Conservation (phyloP, 192 early-diverging fungal species). For the Umbelopsis sp. region DNA sequence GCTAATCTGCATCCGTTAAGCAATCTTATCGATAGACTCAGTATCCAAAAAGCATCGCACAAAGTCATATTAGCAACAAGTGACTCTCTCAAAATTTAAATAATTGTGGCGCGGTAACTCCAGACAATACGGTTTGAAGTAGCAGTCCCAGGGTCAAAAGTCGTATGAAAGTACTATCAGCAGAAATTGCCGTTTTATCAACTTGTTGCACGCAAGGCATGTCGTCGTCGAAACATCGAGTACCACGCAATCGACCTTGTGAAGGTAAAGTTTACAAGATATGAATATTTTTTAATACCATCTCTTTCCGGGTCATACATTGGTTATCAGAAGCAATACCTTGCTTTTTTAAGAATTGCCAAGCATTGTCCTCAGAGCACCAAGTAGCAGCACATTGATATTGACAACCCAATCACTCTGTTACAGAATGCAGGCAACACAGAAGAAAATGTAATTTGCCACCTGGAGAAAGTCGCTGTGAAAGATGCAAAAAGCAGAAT, state of each 20-base stretch:
- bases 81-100: no score
- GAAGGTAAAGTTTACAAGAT: neutral
- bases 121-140: no score
- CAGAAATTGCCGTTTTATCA: neutral
- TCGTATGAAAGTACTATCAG: neutral
- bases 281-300: neutral
- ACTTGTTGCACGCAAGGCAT: neutral
- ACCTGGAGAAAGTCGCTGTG: neutral
- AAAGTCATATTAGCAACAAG: no score
- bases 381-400: neutral
- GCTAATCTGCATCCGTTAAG: no score
- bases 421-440: constrained; percentile 13
- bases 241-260: constrained; percentile 14
- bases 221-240: neutral
- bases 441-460: neutral
- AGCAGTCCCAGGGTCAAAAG: neutral
- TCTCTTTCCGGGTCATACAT: neutral
- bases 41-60: no score
- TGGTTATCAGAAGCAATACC: neutral
- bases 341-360: neutral
- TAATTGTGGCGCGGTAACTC: no score
- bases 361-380: neutral
- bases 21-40: no score
- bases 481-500: neutral
- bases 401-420: neutral